These are phyloP conservation scores for Termitomyces titanicus DNA, from an alignment of 768 basidiomycete species.

Conservation along the genomic window DNA sequence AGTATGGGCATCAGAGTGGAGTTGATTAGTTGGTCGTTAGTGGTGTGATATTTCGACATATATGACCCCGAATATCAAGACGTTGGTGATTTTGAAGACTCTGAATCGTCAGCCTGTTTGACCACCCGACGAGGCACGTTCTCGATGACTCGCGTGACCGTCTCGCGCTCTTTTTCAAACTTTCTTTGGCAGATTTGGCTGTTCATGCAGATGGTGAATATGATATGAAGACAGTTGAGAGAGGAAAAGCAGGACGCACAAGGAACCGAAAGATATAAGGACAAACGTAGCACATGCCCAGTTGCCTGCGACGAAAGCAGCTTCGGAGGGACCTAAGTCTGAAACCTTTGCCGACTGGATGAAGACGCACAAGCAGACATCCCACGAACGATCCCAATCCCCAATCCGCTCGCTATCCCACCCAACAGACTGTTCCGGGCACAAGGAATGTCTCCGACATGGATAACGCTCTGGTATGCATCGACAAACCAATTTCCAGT, in stretches of 20 bases:
- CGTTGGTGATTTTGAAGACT: slow-evolving; percentile 13
- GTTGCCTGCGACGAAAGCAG: slow-evolving; percentile 62
- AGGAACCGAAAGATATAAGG: not conserved
- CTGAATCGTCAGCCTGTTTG: slow-evolving; percentile 30
- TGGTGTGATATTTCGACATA: not conserved
- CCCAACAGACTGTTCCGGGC: slow-evolving; percentile 70
- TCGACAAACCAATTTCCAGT: slow-evolving; percentile 36
- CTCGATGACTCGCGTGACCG: slow-evolving; percentile 55
- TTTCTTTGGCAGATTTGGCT: slow-evolving; percentile 67
- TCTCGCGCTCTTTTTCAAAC: slow-evolving; percentile 48
- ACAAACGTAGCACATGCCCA: slow-evolving; percentile 81
- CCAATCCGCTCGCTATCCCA: slow-evolving; percentile 78
- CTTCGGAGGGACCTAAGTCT: slow-evolving; percentile 27
- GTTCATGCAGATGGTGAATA: slow-evolving; percentile 5
- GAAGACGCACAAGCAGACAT: slow-evolving; percentile 54
- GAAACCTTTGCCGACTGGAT: not conserved
- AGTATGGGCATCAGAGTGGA: slow-evolving; percentile 52
- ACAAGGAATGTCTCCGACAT: slow-evolving; percentile 71
- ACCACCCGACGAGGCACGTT: slow-evolving; percentile 53
- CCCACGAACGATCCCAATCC: slow-evolving; percentile 72
- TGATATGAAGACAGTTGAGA: not conserved
- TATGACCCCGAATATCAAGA: not conserved
- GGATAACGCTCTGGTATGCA: slow-evolving; percentile 47
- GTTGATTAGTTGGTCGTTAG: slow-evolving; percentile 7
- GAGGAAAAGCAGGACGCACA: slow-evolving; percentile 30